These are phyloP conservation scores for Talaromyces thailandensis DNA, from an alignment of 495 filamentous ascomycete species.

Conservation along the genomic window DNA sequence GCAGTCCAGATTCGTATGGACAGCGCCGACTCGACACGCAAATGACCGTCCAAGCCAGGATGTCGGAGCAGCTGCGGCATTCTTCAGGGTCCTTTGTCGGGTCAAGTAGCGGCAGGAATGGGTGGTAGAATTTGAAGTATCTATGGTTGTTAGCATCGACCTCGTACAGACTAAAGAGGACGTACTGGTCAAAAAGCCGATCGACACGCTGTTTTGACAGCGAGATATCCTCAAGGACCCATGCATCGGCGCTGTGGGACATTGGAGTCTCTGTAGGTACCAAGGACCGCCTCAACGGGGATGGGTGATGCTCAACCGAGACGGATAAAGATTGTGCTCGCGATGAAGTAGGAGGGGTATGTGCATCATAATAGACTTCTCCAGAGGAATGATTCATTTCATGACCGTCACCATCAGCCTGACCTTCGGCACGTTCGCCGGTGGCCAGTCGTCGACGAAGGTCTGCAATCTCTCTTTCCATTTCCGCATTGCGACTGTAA, in stretches of 20 bases:
- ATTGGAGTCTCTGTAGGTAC: constrained; percentile 27
- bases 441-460: constrained; percentile 35
- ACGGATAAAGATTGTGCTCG: constrained; percentile 28
- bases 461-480: constrained; percentile 41
- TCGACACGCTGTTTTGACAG: constrained; percentile 29
- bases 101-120: constrained; percentile 75
- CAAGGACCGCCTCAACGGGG: constrained; percentile 17
- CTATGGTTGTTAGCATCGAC: constrained; percentile 16
- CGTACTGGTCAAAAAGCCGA: constrained; percentile 38
- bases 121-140: constrained; percentile 75
- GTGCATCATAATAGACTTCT: constrained; percentile 26
- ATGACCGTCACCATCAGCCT: constrained; percentile 22
- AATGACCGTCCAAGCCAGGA: constrained; percentile 83
- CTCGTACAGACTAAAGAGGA: not conserved
- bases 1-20: constrained; percentile 53
- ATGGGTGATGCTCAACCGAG: constrained; percentile 23
- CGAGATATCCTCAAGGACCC: constrained; percentile 35
- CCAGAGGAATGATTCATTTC: constrained; percentile 32
- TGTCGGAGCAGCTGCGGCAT: constrained; percentile 62
- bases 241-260: constrained; percentile 29
- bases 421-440: constrained; percentile 16
- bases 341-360: constrained; percentile 18
- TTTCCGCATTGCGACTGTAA: constrained; percentile 39
- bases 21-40: constrained; percentile 73
- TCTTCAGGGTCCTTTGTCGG: constrained; percentile 61